Evolutionary conservation across 2,329 filamentous ascomycete genomes (phyloP), one percentile per base, ranked within the genome.

Genomic region (Xylariaceae sp.): DNA sequence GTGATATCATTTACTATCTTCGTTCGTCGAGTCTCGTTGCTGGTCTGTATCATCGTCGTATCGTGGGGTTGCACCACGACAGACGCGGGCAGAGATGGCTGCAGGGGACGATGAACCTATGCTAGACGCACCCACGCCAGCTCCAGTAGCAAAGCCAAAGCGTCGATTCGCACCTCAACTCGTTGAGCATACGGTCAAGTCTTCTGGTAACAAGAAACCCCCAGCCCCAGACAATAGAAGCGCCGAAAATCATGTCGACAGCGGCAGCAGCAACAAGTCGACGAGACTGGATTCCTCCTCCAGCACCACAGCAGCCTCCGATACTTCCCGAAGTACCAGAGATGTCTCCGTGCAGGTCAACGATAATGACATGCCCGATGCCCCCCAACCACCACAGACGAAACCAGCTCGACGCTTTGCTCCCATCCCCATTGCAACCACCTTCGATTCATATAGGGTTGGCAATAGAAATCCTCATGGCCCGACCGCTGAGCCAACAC

Each of bases 361-460:
- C 52, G 62, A 66, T 42, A 55, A 58, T 12, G 61, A 63, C 19
- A 66, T 63, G 60, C 47, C 50, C 19, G 60, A 63, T 54, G 59
- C 59, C 41, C 57, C 62, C 19, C 54, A 56, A 13, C 57, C 48
- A 22, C 51, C 58, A 5, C 47, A 55, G 6, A 43, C 59, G 13
- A 63, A 61, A 49, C 53, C 56, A 38, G 50, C 55, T 19, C 75
- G 81, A 64, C 82, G 82, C 61, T 89, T 89, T 71, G 77, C 74
- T 40, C 86, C 87, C 33, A 79, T 88, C 49, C 86, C 87, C 14
- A 82, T 91, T 58, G 88, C 91, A 69, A 90, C 87, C 9, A 86
- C 81, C 1, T 83, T 81, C 60, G 82, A 83, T 59, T 80, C 81
- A 43, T 80, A 75, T 65, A 74, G 82, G 62, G 75, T 75, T 63